Evolutionary conservation across 2,329 filamentous ascomycete genomes (phyloP).

Genomic region (Botryosphaeria dothidea): DNA sequence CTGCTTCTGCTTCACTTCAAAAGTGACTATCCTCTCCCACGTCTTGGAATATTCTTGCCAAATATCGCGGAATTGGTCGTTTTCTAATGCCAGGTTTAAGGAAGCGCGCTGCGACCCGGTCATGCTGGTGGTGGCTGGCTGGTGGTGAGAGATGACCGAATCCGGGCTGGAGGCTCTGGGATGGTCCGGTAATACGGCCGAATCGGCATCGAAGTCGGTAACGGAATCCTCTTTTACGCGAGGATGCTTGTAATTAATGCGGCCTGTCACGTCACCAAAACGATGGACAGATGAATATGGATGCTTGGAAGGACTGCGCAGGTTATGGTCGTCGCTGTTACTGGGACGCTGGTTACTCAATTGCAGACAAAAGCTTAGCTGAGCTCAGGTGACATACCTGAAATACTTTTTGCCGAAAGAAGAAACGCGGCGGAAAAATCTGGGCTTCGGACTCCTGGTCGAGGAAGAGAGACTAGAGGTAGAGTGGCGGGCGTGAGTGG

Average conservation of each 20-base stretch:
- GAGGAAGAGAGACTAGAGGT: constrained; percentile 1
- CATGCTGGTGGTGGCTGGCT: neutral
- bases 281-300: constrained; percentile 1
- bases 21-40: constrained; percentile 8
- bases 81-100: constrained; percentile 9
- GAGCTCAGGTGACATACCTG: neutral
- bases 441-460: constrained; percentile 4
- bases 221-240: constrained; percentile 14
- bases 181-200: constrained; percentile 4
- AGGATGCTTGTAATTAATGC: constrained; percentile 11
- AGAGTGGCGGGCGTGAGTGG: constrained; percentile 1
- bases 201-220: constrained; percentile 8
- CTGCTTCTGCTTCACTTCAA: constrained; percentile 17
- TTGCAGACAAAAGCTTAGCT: neutral
- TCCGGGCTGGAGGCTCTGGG: constrained; percentile 14
- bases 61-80: constrained; percentile 1
- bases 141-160: constrained; percentile 13
- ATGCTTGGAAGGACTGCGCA: neutral
- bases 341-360: neutral
- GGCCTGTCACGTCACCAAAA: constrained; percentile 9
- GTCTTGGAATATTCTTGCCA: constrained; percentile 13
- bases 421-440: constrained; percentile 10
- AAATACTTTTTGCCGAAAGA: constrained; percentile 6
- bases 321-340: neutral
- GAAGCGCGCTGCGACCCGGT: constrained; percentile 2